These are phyloP conservation scores for Parietichytrium sp. DNA, from an alignment of 108 stramenopile genomes.

Conservation along the genomic window DNA sequence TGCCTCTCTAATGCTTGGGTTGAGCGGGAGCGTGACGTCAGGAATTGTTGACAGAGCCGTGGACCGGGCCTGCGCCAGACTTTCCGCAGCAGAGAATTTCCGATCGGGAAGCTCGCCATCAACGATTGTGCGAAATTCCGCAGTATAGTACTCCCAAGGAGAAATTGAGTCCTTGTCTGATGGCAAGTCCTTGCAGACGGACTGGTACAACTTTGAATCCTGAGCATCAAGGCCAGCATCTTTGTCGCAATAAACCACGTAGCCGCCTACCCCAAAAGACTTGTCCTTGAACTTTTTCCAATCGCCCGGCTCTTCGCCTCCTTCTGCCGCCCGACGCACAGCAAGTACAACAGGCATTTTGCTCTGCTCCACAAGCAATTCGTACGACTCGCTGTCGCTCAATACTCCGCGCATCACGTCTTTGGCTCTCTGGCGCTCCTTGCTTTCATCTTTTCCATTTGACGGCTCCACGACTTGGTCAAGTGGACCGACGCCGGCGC, in stretches of 20 bases:
- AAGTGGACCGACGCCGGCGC: too few relatives aligned
- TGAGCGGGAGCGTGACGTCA: background rate
- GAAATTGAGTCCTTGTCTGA: background rate
- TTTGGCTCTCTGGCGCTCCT: too few relatives aligned
- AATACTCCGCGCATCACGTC: too few relatives aligned
- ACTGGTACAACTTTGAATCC: background rate
- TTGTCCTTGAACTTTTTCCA: slow-evolving; percentile 6
- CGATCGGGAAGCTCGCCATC: too few relatives aligned
- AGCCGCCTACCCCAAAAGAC: background rate
- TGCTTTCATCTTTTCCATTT: too few relatives aligned
- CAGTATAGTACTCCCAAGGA: background rate
- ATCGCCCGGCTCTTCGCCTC: background rate
- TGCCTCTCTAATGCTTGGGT: background rate
- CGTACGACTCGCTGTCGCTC: too few relatives aligned
- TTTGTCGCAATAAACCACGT: background rate
- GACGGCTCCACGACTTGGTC: too few relatives aligned
- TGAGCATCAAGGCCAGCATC: background rate
- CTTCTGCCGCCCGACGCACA: background rate
- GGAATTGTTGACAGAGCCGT: background rate
- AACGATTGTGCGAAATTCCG: background rate
- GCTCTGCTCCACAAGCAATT: too few relatives aligned
- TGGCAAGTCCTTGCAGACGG: background rate
- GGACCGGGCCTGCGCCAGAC: background rate
- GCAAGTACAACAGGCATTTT: slow-evolving; percentile 31
- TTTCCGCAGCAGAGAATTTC: background rate